Evolutionary conservation across 768 basidiomycete species (phyloP), one percentile per base, ranked within the genome.

Genomic region (Phylloporus arenicola): DNA sequence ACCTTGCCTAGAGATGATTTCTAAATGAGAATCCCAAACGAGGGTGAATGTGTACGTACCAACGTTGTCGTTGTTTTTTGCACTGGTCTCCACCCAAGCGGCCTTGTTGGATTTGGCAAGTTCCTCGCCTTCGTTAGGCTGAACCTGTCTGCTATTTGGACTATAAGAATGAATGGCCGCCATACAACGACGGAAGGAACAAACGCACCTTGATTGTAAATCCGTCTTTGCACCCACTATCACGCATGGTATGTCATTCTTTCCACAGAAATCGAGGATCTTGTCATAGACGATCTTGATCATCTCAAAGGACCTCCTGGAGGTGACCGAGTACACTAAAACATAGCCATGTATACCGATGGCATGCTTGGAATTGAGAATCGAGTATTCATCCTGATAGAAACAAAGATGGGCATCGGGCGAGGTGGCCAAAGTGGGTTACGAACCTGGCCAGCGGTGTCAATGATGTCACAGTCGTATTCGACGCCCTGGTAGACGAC

Each of bases 261-360:
- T 75, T 49, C 92, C 92, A 56, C 85, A 86, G 64, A 89, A 94
- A 68, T 89, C 81, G 59, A 89, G 70, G 57, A 97, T 90, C 79
- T 94, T 95, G 78, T 96, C 88, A 63, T 95, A 87, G 44, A 96
- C 80, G 63, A 90, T 84, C 65, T 86, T 82, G 58, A 97, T 79
- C 91, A 97, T 96, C 60, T 97, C 86, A 75, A 96, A 97, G 9
- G 90, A 92, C 61, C 84, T 83, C 51, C 85, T 76, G 17, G 88
- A 90, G 4, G 90, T 80, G 69, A 98, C 92, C 3, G 90, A 90
- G 74, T 97, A 99, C 40, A 97, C 94, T 60, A 99, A 83, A 62
- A 99, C 81, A 68, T 89, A 99, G 64, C 95, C 95, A 64, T 99
- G 94, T 61, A 95, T 92, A 46, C 95, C 95, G 60, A 97, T 91